Conservation (phyloP, 2,329 filamentous ascomycete species). For the Pseudogymnoascus destructans region DNA sequence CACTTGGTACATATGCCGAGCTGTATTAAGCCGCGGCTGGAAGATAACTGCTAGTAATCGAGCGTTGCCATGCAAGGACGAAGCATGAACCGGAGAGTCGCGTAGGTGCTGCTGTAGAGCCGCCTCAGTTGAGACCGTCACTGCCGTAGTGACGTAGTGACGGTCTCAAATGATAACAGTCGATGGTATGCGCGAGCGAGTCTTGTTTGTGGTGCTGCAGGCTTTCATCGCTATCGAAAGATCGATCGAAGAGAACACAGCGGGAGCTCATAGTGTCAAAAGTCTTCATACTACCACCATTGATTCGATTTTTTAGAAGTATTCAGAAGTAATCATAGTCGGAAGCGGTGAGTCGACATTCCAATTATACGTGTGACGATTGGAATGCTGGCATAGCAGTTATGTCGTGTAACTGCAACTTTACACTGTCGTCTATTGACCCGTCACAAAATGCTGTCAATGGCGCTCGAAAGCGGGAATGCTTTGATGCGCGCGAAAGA, state of each 20-base stretch:
- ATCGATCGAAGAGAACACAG: constrained; percentile 17
- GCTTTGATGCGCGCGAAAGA: too few species aligned
- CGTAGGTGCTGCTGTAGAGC: constrained; percentile 19
- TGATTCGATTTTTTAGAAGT: constrained; percentile 14
- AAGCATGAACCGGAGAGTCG: constrained; percentile 13
- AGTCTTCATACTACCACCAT: constrained; percentile 1
- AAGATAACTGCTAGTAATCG: too few species aligned
- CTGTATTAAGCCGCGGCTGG: too few species aligned
- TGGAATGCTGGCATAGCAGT: not conserved
- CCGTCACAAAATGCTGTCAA: too few species aligned
- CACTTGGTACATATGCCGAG: constrained; percentile 24
- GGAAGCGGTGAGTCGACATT: constrained; percentile 13
- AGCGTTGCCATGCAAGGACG: not conserved
- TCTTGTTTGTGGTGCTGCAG: constrained; percentile 15
- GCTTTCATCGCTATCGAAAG: constrained; percentile 16
- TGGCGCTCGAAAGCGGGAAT: too few species aligned
- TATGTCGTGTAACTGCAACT: constrained; percentile 13
- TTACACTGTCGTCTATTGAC: constrained; percentile 10
- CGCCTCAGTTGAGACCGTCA: too few species aligned
- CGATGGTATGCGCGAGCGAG: constrained; percentile 14
- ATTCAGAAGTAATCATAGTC: constrained; percentile 12
- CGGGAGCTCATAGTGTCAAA: constrained; percentile 16
- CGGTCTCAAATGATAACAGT: constrained; percentile 16
- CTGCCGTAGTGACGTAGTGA: constrained; percentile 16
- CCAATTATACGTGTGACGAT: constrained; percentile 10